These are phyloP conservation scores for Angomonas deanei DNA, from an alignment of 208 protist genomes.

Conservation along the genomic window DNA sequence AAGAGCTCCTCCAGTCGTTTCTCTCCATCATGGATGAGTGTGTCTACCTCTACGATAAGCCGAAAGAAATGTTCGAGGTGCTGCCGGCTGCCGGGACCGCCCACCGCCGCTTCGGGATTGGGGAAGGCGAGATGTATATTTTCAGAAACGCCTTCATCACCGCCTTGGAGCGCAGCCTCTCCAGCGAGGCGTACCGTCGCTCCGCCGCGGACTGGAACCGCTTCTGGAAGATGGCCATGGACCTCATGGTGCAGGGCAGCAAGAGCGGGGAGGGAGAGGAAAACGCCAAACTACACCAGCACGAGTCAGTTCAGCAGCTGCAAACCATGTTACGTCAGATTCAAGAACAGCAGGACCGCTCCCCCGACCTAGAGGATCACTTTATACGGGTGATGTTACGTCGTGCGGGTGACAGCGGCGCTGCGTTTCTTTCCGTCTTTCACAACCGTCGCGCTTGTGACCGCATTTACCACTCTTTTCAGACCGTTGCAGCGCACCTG, in stretches of 20 bases:
- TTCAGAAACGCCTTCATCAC: constrained; percentile 59
- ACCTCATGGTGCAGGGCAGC: constrained; percentile 43
- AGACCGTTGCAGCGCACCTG: constrained; percentile 35
- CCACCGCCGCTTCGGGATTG: constrained; percentile 61
- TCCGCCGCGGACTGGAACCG: constrained; percentile 48
- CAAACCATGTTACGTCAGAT: constrained; percentile 41
- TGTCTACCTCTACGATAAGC: not conserved
- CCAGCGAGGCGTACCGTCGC: constrained; percentile 32
- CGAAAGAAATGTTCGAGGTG: not conserved
- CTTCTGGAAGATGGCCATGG: constrained; percentile 49
- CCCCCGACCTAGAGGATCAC: constrained; percentile 24
- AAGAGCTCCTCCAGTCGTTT: not conserved
- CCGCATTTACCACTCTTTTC: constrained; percentile 44
- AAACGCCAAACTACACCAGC: constrained; percentile 32
- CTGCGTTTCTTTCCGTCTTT: constrained; percentile 31
- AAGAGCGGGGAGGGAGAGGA: constrained; percentile 39
- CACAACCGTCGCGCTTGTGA: constrained; percentile 29
- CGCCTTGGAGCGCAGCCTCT: constrained; percentile 55
- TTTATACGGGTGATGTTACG: constrained; percentile 55
- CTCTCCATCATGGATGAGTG: not conserved
- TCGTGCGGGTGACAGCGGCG: constrained; percentile 45
- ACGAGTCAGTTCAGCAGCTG: constrained; percentile 33
- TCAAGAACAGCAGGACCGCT: constrained; percentile 30
- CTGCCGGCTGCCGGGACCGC: constrained; percentile 22
- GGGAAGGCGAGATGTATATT: constrained; percentile 25